Conservation (phyloP, 1,284 basidiomycete species). For the Bjerkandera adusta region DNA sequence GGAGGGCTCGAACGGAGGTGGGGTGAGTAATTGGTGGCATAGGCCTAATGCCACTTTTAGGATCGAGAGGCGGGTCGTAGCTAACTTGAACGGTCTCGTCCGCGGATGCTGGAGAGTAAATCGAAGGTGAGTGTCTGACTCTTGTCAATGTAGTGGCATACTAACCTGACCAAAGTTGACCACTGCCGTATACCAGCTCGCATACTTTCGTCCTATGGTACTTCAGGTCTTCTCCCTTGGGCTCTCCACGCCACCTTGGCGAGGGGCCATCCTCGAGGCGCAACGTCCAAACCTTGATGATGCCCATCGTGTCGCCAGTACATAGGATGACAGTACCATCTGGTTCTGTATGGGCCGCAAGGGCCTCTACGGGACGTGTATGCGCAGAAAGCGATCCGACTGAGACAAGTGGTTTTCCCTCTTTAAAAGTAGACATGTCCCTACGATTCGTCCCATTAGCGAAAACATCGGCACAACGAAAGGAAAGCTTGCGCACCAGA, state of each 20-base stretch:
- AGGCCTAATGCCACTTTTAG: constrained; percentile 27
- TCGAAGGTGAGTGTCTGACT: too few species aligned
- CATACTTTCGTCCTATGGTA: constrained; percentile 82
- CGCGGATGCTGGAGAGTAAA: constrained; percentile 64
- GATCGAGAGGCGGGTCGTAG: constrained; percentile 30
- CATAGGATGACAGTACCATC: constrained; percentile 53
- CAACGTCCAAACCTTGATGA: constrained; percentile 76
- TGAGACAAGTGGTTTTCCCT: constrained; percentile 46
- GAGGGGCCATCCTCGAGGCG: constrained; percentile 38
- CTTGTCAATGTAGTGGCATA: constrained; percentile 10
- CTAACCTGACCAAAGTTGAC: constrained; percentile 83
- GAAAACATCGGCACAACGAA: background rate
- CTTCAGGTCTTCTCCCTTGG: constrained; percentile 57
- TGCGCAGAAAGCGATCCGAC: constrained; percentile 72
- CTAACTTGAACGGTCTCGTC: constrained; percentile 80
- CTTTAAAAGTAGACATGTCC: constrained; percentile 52
- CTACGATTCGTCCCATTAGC: too few species aligned
- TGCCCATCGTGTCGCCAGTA: constrained; percentile 86
- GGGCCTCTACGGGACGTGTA: constrained; percentile 65
- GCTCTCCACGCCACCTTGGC: constrained; percentile 50
- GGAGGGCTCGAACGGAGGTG: constrained; percentile 66
- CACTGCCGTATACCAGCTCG: constrained; percentile 61
- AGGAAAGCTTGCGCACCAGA: constrained; percentile 60
- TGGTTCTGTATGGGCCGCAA: constrained; percentile 49
- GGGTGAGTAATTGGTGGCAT: constrained; percentile 62